Conservation (phyloP, 2,329 filamentous ascomycete genomes). For the Botrytis hyacinthi region DNA sequence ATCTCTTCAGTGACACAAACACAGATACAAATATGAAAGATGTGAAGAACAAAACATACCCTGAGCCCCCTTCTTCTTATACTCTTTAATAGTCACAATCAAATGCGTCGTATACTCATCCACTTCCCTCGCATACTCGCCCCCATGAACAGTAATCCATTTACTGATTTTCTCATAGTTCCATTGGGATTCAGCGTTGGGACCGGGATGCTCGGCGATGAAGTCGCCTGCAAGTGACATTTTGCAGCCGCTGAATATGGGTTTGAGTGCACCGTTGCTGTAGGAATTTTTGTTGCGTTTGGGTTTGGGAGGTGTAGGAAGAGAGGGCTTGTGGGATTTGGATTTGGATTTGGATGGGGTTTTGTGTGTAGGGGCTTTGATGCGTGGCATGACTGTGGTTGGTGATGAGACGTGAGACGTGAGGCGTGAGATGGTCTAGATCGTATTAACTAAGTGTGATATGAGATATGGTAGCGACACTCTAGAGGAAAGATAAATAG, state of each 20-base stretch:
- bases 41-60: slow-evolving; percentile 25
- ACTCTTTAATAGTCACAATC: slow-evolving; percentile 62
- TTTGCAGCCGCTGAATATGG: slow-evolving; percentile 52
- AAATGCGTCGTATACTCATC: slow-evolving; percentile 66
- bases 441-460: not conserved
- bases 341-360: not conserved
- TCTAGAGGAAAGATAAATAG: not conserved
- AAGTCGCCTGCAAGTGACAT: slow-evolving; percentile 61
- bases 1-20: not conserved
- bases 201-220: slow-evolving; percentile 29
- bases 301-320: not conserved
- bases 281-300: slow-evolving; percentile 8
- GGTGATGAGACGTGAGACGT: too few relatives aligned
- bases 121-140: slow-evolving; percentile 53
- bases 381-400: not conserved
- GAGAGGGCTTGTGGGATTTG: not conserved
- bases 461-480: not conserved
- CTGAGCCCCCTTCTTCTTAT: slow-evolving; percentile 41
- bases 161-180: slow-evolving; percentile 55
- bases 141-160: slow-evolving; percentile 66
- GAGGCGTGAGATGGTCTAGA: not conserved
- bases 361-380: not conserved
- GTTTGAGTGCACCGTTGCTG: slow-evolving; percentile 24
- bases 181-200: slow-evolving; percentile 23
- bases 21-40: not conserved